Evolutionary conservation across 345 rosid genomes (phyloP).

Genomic region (Syzygium grande): DNA sequence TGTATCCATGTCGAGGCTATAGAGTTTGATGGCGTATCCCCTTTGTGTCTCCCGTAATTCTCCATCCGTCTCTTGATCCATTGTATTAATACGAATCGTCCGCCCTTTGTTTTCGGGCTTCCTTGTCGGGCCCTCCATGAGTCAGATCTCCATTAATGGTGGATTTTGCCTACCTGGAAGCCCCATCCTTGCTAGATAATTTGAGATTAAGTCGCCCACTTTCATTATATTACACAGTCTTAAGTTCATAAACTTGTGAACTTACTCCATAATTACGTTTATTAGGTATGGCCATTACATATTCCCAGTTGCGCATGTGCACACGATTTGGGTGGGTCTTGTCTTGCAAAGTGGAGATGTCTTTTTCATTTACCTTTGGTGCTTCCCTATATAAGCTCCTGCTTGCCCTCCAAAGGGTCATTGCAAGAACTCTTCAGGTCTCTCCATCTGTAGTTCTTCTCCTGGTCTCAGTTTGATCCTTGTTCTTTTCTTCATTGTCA

Average conservation of each 20-base stretch:
- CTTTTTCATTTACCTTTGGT: neutral
- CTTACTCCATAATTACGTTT: neutral
- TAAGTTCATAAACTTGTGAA: neutral
- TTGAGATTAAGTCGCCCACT: neutral
- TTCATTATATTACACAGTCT: neutral
- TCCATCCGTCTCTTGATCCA: neutral
- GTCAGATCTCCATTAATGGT: neutral
- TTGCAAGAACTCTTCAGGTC: neutral
- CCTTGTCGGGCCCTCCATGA: neutral
- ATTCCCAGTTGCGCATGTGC: neutral
- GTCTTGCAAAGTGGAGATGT: neutral
- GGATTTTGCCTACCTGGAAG: neutral
- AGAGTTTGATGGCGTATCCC: neutral
- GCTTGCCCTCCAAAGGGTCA: neutral
- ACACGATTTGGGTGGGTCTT: neutral
- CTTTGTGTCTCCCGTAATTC: neutral
- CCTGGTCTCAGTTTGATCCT: neutral
- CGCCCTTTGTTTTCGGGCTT: neutral
- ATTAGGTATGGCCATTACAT: neutral
- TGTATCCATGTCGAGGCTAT: neutral
- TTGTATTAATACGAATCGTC: neutral
- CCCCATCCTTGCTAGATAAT: neutral
- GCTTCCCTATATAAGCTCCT: constrained; percentile 2
- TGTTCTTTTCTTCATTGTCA: neutral
- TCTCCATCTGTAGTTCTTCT: neutral